These are phyloP conservation scores for Bisporella sp. DNA, from an alignment of 2,329 filamentous ascomycete genomes.

Conservation along the genomic window DNA sequence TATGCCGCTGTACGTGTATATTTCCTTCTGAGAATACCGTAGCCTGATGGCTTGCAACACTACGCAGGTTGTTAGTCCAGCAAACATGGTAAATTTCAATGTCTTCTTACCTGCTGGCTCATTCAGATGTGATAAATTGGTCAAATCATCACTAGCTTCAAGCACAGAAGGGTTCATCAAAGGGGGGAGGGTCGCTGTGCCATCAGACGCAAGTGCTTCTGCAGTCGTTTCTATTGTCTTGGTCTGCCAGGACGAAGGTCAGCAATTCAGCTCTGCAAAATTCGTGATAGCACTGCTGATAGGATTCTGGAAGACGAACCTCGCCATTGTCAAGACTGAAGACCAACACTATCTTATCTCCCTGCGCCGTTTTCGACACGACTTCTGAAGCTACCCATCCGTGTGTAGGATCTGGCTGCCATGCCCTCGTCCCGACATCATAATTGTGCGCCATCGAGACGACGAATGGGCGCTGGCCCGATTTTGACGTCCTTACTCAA, in stretches of 20 bases:
- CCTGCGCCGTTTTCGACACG: slow-evolving; percentile 73
- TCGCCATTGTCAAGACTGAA: slow-evolving; percentile 92
- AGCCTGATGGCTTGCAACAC: slow-evolving; percentile 96
- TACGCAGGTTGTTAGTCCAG: slow-evolving; percentile 31
- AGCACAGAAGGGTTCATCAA: slow-evolving; percentile 98
- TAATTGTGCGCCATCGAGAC: slow-evolving; percentile 79
- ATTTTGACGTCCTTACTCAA: slow-evolving; percentile 15
- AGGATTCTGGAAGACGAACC: slow-evolving; percentile 43
- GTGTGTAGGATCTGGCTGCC: slow-evolving; percentile 93
- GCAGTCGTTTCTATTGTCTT: slow-evolving; percentile 73
- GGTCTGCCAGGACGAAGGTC: slow-evolving; percentile 42
- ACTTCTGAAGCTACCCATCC: slow-evolving; percentile 98
- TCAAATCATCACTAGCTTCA: slow-evolving; percentile 96
- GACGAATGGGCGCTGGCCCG: slow-evolving; percentile 7
- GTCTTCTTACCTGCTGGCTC: slow-evolving; percentile 76
- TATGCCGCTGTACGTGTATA: slow-evolving; percentile 99
- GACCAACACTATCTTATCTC: slow-evolving; percentile 78
- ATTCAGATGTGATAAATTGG: slow-evolving; percentile 95
- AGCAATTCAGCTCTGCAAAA: slow-evolving; percentile 17
- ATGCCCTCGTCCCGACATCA: slow-evolving; percentile 93
- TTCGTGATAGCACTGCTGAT: slow-evolving; percentile 1
- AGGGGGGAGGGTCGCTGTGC: slow-evolving; percentile 74
- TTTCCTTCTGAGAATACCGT: slow-evolving; percentile 96
- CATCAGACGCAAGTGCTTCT: slow-evolving; percentile 69
- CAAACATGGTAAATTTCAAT: neutral